phyloP scores from a whole-genome alignment of 768 basidiomycete genomes.

The Chalciporus piperatus region DNA sequence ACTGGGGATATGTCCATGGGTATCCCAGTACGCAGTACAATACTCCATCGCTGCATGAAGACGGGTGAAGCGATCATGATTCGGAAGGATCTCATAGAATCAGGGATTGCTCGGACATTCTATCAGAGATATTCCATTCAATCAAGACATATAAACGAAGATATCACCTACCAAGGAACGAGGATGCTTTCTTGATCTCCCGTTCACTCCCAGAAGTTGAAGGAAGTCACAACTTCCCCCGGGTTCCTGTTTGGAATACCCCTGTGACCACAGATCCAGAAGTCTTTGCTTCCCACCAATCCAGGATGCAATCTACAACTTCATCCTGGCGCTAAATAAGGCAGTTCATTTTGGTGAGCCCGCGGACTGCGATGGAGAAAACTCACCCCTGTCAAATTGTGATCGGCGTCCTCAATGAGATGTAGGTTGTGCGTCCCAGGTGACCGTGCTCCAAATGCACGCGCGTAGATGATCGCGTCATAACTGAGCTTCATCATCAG shows the following conservation, averaged over 20 bases:
- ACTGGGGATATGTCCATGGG: background rate
- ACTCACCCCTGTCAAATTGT: slow-evolving; percentile 67
- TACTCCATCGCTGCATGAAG: background rate
- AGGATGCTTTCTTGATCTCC: background rate
- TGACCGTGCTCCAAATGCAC: slow-evolving; percentile 50
- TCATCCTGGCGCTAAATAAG: slow-evolving; percentile 54
- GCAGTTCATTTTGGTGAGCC: slow-evolving; percentile 1
- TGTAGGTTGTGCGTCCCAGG: slow-evolving; percentile 72
- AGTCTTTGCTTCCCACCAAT: slow-evolving; percentile 58
- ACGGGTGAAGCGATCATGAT: no score
- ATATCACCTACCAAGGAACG: no score
- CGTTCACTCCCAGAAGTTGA: background rate
- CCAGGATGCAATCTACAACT: slow-evolving; percentile 62
- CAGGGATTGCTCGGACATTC: background rate
- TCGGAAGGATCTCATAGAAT: background rate
- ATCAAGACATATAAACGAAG: background rate
- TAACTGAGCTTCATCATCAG: slow-evolving; percentile 41
- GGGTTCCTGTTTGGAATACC: slow-evolving; percentile 57
- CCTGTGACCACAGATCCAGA: slow-evolving; percentile 55
- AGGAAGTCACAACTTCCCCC: slow-evolving; percentile 42
- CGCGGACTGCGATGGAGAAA: background rate
- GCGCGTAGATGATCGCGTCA: slow-evolving; percentile 69
- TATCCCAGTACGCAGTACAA: background rate
- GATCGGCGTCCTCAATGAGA: slow-evolving; percentile 72
- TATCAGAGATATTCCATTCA: background rate